Conservation (phyloP, 305 asterid species). For the Fraxinus platypoda region DNA sequence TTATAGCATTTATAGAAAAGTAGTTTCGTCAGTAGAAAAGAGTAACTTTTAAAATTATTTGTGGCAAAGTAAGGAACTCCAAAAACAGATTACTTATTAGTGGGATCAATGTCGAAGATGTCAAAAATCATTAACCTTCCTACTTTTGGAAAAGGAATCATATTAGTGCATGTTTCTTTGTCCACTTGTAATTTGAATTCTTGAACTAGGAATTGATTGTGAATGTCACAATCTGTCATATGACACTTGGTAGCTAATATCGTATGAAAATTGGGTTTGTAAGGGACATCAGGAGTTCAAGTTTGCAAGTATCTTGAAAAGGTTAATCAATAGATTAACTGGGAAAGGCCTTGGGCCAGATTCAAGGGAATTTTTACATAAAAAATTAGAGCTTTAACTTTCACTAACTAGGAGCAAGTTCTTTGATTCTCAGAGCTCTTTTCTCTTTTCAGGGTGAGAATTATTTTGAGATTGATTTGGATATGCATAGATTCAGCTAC, state of each 20-base stretch:
- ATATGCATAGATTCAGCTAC: slow-evolving; percentile 96
- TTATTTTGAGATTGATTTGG: slow-evolving; percentile 91
- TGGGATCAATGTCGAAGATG: not conserved
- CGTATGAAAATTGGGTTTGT: not conserved
- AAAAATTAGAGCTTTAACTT: not conserved
- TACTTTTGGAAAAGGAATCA: not conserved
- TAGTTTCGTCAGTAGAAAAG: not conserved
- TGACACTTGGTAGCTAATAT: not conserved
- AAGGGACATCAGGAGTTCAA: not conserved
- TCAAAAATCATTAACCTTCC: not conserved
- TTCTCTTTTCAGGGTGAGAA: slow-evolving; percentile 66
- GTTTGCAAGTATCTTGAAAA: not conserved
- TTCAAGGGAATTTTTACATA: not conserved
- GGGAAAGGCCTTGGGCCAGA: not conserved
- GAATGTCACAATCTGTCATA: not conserved
- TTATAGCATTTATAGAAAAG: not conserved
- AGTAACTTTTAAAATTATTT: not conserved
- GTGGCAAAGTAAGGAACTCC: not conserved
- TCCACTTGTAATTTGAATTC: not conserved
- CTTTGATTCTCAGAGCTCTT: not conserved
- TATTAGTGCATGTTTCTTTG: not conserved
- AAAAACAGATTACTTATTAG: not conserved
- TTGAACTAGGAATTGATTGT: not conserved
- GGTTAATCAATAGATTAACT: not conserved
- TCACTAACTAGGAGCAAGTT: not conserved